Evolutionary conservation across 75 land plant species (phyloP).

Genomic region (Pinus albicaulis): DNA sequence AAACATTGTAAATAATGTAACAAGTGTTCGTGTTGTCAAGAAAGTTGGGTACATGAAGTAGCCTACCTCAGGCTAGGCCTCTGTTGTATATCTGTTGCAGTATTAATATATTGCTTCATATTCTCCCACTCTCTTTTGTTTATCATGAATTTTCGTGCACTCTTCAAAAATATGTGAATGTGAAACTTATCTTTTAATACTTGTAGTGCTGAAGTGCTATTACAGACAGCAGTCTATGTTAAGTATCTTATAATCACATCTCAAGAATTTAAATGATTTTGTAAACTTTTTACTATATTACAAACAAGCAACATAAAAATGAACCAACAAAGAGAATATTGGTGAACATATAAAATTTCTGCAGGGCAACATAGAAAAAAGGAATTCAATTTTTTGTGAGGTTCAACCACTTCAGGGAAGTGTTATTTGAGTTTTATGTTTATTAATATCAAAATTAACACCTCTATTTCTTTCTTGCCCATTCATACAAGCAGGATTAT

Average conservation of each 20-base stretch:
- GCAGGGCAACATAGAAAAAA: no score
- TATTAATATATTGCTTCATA: no score
- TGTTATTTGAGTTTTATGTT: not conserved
- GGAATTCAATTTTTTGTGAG: not conserved
- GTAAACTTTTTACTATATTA: not conserved
- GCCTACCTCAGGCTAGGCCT: no score
- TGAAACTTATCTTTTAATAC: not conserved
- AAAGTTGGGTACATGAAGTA: no score
- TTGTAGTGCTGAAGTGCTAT: not conserved
- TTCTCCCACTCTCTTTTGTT: no score
- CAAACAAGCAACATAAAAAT: not conserved
- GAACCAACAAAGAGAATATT: not conserved
- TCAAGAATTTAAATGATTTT: not conserved
- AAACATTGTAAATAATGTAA: no score
- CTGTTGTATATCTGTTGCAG: no score
- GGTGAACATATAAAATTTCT: no score
- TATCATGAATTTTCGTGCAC: no score
- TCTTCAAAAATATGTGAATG: no score
- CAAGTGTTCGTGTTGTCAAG: no score
- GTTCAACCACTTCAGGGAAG: not conserved
- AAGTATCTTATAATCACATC: not conserved
- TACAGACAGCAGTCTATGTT: not conserved
- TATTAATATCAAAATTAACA: not conserved
- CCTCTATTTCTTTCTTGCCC: not conserved
- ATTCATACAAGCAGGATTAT: slow-evolving; percentile 5